Evolutionary conservation across 2,329 filamentous ascomycete genomes (phyloP).

Genomic region (Verticillium longisporum): DNA sequence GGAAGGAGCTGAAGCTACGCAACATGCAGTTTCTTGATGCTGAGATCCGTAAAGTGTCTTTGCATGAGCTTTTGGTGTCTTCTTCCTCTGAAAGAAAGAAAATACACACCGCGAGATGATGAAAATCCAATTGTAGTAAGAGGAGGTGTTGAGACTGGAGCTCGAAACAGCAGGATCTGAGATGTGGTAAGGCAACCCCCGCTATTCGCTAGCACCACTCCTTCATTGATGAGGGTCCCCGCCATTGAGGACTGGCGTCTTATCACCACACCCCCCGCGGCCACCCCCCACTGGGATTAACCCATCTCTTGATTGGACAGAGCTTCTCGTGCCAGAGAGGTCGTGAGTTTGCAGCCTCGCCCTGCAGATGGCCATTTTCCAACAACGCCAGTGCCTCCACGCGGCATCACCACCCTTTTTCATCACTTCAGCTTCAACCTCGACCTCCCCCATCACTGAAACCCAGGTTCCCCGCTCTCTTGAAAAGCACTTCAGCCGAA

Average conservation of each 20-base stretch:
- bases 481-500: not conserved
- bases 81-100: no score
- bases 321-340: not conserved
- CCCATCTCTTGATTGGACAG: not conserved
- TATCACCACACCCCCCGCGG: not conserved
- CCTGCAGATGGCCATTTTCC: not conserved
- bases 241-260: no score
- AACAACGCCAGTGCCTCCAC: not conserved
- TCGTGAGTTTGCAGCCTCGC: not conserved
- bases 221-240: no score
- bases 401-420: slow-evolving; percentile 3
- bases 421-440: no score
- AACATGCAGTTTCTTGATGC: slow-evolving; percentile 27
- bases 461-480: no score
- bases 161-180: not conserved
- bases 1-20: slow-evolving; percentile 24
- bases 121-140: not conserved
- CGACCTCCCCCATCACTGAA: no score
- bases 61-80: no score
- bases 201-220: not conserved
- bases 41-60: no score
- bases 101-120: not conserved
- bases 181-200: not conserved
- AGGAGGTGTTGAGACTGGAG: not conserved
- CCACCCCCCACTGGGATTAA: not conserved